Percentiles rank a stretch among this genome's conserved stretches.
phyloP scores from a whole-genome alignment of 2,329 filamentous ascomycete genomes.

The Trichoderma sp. region DNA sequence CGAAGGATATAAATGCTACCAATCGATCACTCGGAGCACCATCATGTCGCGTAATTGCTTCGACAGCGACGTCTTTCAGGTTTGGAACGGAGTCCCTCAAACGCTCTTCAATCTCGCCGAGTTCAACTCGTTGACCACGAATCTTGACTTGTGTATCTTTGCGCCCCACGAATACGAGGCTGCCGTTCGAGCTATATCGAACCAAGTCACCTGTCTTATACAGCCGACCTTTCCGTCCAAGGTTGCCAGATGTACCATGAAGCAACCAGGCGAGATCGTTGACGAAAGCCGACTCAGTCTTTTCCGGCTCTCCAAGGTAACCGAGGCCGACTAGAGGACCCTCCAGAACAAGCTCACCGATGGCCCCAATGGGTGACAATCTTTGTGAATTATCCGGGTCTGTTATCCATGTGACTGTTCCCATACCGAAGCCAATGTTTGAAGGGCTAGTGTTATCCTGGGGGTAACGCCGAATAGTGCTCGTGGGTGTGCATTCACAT shows the following conservation, averaged over 20 bases:
- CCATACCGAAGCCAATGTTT: background rate
- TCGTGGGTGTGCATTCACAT: background rate
- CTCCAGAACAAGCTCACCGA: background rate
- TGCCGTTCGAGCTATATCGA: background rate
- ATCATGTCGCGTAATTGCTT: background rate
- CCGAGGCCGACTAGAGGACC: background rate
- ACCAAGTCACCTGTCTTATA: background rate
- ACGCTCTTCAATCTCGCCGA: slow-evolving; percentile 25
- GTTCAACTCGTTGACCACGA: slow-evolving; percentile 51
- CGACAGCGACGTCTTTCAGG: background rate
- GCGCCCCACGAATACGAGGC: background rate
- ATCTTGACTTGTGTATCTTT: slow-evolving; percentile 33
- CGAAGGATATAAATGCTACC: background rate
- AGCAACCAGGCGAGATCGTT: background rate
- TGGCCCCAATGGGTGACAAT: background rate
- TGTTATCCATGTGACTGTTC: background rate
- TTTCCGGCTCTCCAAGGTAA: background rate
- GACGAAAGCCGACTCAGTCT: background rate
- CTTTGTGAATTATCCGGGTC: background rate
- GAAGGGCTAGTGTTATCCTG: background rate
- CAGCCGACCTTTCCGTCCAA: background rate
- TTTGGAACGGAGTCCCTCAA: background rate
- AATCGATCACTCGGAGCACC: background rate
- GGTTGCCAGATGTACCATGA: background rate
- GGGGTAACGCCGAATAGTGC: background rate